Evolutionary conservation across 2,329 filamentous ascomycete species (phyloP).

Genomic region (Zopfia rhizophila): DNA sequence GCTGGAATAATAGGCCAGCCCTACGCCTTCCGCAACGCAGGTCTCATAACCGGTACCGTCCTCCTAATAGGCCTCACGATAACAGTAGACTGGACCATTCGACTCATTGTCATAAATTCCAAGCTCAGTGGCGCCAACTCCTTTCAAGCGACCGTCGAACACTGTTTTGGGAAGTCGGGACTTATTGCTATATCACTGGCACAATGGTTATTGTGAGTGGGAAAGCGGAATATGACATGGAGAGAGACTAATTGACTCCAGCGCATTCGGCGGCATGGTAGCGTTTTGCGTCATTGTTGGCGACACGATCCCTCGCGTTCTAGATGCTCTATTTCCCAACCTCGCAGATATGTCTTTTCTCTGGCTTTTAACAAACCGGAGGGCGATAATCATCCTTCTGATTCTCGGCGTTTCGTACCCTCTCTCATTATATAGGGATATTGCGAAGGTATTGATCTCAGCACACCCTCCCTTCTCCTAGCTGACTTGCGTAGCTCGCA

Average conservation of each 20-base stretch:
- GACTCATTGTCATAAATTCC: conserved; percentile 95
- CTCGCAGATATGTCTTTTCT: conserved; percentile 78
- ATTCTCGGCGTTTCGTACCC: conserved; percentile 88
- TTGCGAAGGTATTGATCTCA: conserved; percentile 91
- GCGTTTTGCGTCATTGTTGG: conserved; percentile 98
- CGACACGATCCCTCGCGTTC: conserved; percentile 92
- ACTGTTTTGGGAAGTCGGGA: conserved; percentile 90
- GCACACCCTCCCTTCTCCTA: conserved; percentile 24
- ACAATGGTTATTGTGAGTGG: conserved; percentile 85
- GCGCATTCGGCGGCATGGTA: conserved; percentile 97
- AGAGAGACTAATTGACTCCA: conserved; percentile 40
- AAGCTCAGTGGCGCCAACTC: conserved; percentile 94
- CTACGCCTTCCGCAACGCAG: conserved; percentile 94
- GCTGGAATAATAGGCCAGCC: conserved; percentile 82
- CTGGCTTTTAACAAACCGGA: conserved; percentile 82
- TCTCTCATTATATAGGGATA: conserved; percentile 92
- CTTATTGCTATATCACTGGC: conserved; percentile 90
- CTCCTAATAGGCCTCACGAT: conserved; percentile 83
- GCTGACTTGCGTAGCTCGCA: conserved; percentile 73
- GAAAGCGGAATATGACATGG: background rate
- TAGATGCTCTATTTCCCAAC: conserved; percentile 82
- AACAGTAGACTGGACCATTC: conserved; percentile 96
- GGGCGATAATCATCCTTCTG: conserved; percentile 88
- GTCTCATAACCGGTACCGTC: conserved; percentile 80
- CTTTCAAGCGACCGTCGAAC: conserved; percentile 94